Conservation (phyloP, 2,329 filamentous ascomycete species). For the Hypoxylon sp. region DNA sequence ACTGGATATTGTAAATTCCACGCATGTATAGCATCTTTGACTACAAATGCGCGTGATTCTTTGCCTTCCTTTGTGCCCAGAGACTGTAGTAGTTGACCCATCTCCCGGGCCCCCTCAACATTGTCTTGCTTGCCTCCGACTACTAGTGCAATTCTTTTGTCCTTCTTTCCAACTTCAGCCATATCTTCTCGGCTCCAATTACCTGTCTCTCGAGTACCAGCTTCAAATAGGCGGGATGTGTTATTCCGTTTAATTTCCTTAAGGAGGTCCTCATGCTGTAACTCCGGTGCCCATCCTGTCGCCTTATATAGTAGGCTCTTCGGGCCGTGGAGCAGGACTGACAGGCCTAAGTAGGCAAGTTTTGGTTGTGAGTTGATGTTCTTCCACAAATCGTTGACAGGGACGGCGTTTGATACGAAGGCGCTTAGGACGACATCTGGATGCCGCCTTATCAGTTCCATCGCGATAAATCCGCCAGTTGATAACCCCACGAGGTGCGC, state of each 20-base stretch:
- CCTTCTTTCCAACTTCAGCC: constrained; percentile 49
- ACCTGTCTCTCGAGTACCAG: constrained; percentile 43
- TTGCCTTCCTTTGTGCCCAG: constrained; percentile 47
- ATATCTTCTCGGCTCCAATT: constrained; percentile 48
- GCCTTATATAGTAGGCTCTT: constrained; percentile 51
- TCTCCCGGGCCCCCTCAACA: constrained; percentile 52
- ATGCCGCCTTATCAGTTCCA: constrained; percentile 54
- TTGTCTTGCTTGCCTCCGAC: constrained; percentile 55
- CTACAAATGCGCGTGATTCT: constrained; percentile 53
- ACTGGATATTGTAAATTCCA: constrained; percentile 61
- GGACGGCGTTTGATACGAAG: constrained; percentile 56
- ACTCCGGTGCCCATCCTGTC: constrained; percentile 49
- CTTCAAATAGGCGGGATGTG: constrained; percentile 47
- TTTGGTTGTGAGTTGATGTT: constrained; percentile 51
- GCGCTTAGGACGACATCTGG: constrained; percentile 56
- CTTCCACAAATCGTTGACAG: constrained; percentile 49
- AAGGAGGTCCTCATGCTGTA: constrained; percentile 53
- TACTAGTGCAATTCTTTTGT: constrained; percentile 50
- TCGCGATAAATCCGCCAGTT: constrained; percentile 57
- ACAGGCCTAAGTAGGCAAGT: constrained; percentile 50
- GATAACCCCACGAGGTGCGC: constrained; percentile 61
- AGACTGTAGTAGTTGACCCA: constrained; percentile 48
- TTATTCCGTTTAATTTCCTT: constrained; percentile 56
- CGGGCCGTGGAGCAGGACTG: constrained; percentile 50
- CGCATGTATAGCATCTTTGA: constrained; percentile 57